phyloP scores from a whole-genome alignment of 495 filamentous ascomycete species.

The Aspergillus nidulans region DNA sequence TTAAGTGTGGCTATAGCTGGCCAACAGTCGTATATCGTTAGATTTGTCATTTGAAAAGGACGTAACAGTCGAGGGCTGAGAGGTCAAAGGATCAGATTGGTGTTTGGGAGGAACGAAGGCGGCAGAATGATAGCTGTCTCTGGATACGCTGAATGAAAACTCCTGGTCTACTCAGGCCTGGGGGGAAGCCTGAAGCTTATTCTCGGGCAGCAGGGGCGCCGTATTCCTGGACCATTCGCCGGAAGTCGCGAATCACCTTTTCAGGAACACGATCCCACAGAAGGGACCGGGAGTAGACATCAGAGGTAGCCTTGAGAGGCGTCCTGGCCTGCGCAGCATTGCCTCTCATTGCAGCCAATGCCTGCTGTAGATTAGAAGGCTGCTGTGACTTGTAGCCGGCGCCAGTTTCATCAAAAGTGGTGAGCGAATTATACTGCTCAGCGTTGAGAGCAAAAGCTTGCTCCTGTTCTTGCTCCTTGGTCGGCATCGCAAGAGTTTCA shows the following conservation, averaged over 20 bases:
- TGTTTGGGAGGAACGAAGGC: constrained; percentile 5
- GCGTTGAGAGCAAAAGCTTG: constrained; percentile 81
- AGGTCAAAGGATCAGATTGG: constrained; percentile 11
- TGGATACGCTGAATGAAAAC: constrained; percentile 2
- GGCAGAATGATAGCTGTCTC: constrained; percentile 7
- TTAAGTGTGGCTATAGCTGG: constrained; percentile 21
- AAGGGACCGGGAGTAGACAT: constrained; percentile 88
- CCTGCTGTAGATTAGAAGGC: constrained; percentile 69
- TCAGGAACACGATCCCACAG: constrained; percentile 91
- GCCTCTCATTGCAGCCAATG: constrained; percentile 72
- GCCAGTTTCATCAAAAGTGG: constrained; percentile 46
- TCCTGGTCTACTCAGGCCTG: constrained; percentile 22
- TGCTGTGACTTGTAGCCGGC: constrained; percentile 41
- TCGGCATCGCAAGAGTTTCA: constrained; percentile 67
- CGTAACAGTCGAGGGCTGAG: constrained; percentile 4
- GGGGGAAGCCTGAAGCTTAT: constrained; percentile 29
- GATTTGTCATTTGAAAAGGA: constrained; percentile 11
- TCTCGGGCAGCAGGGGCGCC: constrained; percentile 36
- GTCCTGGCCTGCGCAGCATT: constrained; percentile 47
- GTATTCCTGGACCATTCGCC: constrained; percentile 71
- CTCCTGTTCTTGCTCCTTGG: constrained; percentile 81
- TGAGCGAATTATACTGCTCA: constrained; percentile 86
- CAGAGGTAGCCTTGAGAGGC: constrained; percentile 36
- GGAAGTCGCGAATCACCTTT: constrained; percentile 90
- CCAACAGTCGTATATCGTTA: constrained; percentile 19